A percentile compares a stretch with the other conserved stretches of the same genome.
Conservation (phyloP, 2,329 filamentous ascomycete genomes). For the Hypoxylon sp. region DNA sequence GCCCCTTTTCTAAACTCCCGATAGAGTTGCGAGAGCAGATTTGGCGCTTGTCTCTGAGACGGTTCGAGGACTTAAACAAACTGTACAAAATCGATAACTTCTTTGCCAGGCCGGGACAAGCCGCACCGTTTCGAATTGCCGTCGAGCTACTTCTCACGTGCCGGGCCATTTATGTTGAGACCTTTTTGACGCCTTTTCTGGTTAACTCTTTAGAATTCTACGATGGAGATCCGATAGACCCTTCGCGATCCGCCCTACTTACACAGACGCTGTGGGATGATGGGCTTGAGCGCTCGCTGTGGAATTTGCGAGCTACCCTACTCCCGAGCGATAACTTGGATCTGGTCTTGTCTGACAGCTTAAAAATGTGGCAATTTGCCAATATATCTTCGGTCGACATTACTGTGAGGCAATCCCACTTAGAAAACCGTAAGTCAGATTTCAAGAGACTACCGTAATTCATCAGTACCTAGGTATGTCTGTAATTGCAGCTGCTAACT, state of each 20-base stretch:
- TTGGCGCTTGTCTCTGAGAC: conserved; percentile 48
- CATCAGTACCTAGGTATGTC: not conserved
- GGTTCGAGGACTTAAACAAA: conserved; percentile 44
- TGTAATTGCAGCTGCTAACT: conserved; percentile 2
- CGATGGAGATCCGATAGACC: conserved; percentile 43
- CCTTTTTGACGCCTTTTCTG: conserved; percentile 50
- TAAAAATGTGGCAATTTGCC: conserved; percentile 52
- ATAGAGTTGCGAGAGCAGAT: conserved; percentile 49
- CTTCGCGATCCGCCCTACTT: conserved; percentile 40
- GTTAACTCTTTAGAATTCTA: conserved; percentile 48
- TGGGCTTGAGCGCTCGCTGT: too few relatives aligned
- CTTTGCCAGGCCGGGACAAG: conserved; percentile 48
- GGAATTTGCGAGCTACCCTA: too few relatives aligned
- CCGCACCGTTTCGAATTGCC: conserved; percentile 45
- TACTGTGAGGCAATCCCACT: conserved; percentile 45
- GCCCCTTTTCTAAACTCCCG: conserved; percentile 47
- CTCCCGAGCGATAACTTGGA: too few relatives aligned
- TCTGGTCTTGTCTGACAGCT: conserved; percentile 25
- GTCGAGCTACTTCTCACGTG: conserved; percentile 49
- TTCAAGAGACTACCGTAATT: not conserved
- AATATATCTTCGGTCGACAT: conserved; percentile 49
- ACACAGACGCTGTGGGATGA: conserved; percentile 32
- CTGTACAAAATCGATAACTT: conserved; percentile 38
- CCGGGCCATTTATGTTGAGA: conserved; percentile 50
- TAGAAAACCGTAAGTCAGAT: conserved; percentile 50